phyloP scores from a whole-genome alignment of 2,329 filamentous ascomycete genomes.

The Fusarium robinianum region DNA sequence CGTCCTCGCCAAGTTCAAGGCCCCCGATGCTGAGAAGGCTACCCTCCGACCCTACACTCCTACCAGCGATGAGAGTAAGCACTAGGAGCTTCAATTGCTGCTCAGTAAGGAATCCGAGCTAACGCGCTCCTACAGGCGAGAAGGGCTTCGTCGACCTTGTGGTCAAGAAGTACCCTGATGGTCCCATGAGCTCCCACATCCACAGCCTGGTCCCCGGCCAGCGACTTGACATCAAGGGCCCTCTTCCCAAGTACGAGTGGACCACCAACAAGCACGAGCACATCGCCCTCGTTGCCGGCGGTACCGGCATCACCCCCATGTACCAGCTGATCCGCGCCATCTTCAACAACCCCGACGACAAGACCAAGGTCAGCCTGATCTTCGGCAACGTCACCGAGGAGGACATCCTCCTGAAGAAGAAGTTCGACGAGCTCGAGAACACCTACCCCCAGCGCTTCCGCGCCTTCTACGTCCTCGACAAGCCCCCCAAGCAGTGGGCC shows the following conservation, averaged over 20 bases:
- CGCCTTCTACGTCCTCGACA: slow-evolving; percentile 91
- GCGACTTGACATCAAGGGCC: slow-evolving; percentile 88
- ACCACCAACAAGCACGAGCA: slow-evolving; percentile 89
- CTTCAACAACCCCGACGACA: slow-evolving; percentile 94
- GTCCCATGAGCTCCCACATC: slow-evolving; percentile 89
- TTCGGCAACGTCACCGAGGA: slow-evolving; percentile 89
- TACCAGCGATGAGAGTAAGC: slow-evolving; percentile 76
- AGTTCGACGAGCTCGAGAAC: slow-evolving; percentile 88
- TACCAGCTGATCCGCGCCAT: slow-evolving; percentile 91
- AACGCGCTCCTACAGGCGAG: slow-evolving; percentile 55
- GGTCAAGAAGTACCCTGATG: slow-evolving; percentile 88
- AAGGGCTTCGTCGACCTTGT: slow-evolving; percentile 85
- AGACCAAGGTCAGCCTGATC: slow-evolving; percentile 95
- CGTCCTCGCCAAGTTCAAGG: slow-evolving; percentile 89
- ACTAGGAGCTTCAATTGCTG: neutral
- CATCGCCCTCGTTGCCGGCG: slow-evolving; percentile 85
- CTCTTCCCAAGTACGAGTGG: slow-evolving; percentile 93
- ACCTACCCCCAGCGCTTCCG: slow-evolving; percentile 94
- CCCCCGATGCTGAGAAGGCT: slow-evolving; percentile 79
- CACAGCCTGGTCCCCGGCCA: slow-evolving; percentile 83
- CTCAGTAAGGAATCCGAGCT: slow-evolving; percentile 7
- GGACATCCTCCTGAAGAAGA: slow-evolving; percentile 87
- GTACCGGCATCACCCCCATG: slow-evolving; percentile 97
- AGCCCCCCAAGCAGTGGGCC: slow-evolving; percentile 76
- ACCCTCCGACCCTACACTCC: slow-evolving; percentile 93